These are phyloP conservation scores for Teratosphaeria zuluensis DNA, from an alignment of 2,329 filamentous ascomycete species.

Conservation along the genomic window DNA sequence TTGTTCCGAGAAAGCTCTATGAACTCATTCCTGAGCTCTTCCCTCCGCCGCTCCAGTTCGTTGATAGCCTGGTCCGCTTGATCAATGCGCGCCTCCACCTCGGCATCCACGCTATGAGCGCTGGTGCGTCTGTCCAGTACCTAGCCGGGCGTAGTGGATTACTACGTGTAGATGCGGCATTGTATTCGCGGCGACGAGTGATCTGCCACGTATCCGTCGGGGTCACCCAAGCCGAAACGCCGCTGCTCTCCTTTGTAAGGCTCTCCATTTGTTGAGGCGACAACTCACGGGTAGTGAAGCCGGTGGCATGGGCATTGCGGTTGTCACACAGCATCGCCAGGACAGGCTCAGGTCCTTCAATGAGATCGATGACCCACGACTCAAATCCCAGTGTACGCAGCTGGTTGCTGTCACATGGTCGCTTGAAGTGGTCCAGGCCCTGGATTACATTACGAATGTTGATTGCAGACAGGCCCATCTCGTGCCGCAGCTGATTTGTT, in stretches of 20 bases:
- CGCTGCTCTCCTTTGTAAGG: constrained; percentile 37
- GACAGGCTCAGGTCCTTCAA: constrained; percentile 73
- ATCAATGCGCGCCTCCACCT: constrained; percentile 46
- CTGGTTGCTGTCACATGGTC: constrained; percentile 48
- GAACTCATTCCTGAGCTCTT: constrained; percentile 20
- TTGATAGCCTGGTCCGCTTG: constrained; percentile 31
- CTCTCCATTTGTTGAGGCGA: constrained; percentile 57
- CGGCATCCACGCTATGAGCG: constrained; percentile 57
- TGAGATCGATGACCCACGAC: constrained; percentile 66
- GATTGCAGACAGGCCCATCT: constrained; percentile 58
- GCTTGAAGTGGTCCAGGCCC: constrained; percentile 45
- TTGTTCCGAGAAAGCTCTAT: constrained; percentile 9
- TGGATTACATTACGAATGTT: constrained; percentile 56
- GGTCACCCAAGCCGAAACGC: constrained; percentile 61
- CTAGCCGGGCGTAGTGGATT: constrained; percentile 50
- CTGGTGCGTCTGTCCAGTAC: constrained; percentile 68
- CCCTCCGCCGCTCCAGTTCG: constrained; percentile 29
- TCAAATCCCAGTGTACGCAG: constrained; percentile 58
- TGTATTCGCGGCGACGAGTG: constrained; percentile 65
- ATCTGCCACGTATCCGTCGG: constrained; percentile 56
- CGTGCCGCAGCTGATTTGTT: constrained; percentile 52
- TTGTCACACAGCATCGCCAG: constrained; percentile 80
- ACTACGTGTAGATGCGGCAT: constrained; percentile 60
- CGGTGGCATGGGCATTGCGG: constrained; percentile 57
- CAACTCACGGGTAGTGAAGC: constrained; percentile 54